Evolutionary conservation across 441 rosid genomes (phyloP).

Genomic region (Corymbia citriodora): DNA sequence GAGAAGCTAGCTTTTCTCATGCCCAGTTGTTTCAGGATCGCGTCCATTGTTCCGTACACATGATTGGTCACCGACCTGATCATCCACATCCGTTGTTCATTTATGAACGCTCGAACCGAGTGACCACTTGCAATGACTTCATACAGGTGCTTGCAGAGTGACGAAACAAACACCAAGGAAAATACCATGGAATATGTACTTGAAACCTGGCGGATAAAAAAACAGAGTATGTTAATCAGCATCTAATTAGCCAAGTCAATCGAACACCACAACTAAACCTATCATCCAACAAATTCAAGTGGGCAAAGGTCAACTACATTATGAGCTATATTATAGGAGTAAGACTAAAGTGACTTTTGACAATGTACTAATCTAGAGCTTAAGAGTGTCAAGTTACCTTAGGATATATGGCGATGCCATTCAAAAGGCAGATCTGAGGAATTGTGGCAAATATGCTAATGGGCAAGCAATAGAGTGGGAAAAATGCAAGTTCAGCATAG

Average conservation of each 20-base stretch:
- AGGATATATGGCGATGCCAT: slow-evolving; percentile 35
- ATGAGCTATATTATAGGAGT: background rate
- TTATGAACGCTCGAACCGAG: slow-evolving; percentile 6
- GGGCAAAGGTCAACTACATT: no score
- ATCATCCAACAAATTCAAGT: background rate
- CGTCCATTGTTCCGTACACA: slow-evolving; percentile 25
- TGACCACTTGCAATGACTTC: slow-evolving; percentile 20
- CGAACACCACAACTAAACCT: background rate
- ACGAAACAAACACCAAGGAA: slow-evolving; percentile 15
- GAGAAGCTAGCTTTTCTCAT: slow-evolving; percentile 27
- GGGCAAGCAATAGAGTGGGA: slow-evolving; percentile 13
- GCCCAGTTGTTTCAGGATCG: slow-evolving; percentile 15
- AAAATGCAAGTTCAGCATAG: slow-evolving; percentile 6
- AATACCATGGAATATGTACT: slow-evolving; percentile 8
- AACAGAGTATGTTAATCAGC: background rate
- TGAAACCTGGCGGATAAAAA: slow-evolving; percentile 8
- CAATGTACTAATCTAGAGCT: background rate
- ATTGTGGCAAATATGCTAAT: slow-evolving; percentile 22
- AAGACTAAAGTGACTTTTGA: background rate
- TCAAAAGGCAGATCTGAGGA: slow-evolving; percentile 39
- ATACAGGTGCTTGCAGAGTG: slow-evolving; percentile 6
- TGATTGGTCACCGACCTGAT: slow-evolving; percentile 19
- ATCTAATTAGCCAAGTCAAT: background rate
- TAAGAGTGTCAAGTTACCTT: slow-evolving; percentile 14
- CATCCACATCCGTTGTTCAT: slow-evolving; percentile 39